Percentiles rank a stretch among this genome's conserved stretches.
phyloP scores from a whole-genome alignment of 1,284 basidiomycete genomes.

The Fomitopsis palustris region DNA sequence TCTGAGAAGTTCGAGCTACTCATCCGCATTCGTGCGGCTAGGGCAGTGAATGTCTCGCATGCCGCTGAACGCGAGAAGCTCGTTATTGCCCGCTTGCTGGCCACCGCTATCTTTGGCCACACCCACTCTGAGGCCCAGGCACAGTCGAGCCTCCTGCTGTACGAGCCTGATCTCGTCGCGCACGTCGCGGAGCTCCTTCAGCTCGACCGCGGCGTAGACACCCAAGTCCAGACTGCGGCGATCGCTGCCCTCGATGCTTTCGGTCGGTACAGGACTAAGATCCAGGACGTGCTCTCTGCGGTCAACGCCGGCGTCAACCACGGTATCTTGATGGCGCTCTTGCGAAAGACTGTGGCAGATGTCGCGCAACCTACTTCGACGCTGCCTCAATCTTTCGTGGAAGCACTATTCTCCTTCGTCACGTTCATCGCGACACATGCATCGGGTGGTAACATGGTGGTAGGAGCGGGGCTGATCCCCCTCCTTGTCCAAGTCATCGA shows the following conservation, averaged over 20 bases:
- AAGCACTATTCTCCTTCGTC: conserved; percentile 84
- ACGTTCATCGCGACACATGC: conserved; percentile 85
- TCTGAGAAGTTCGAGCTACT: conserved; percentile 89
- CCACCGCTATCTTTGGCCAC: conserved; percentile 88
- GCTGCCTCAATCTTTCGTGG: conserved; percentile 80
- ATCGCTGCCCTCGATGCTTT: conserved; percentile 89
- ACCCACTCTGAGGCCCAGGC: conserved; percentile 80
- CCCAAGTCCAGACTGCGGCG: conserved; percentile 77
- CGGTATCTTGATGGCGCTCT: conserved; percentile 86
- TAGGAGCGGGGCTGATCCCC: conserved; percentile 94
- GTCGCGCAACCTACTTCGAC: conserved; percentile 61
- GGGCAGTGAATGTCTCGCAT: conserved; percentile 57
- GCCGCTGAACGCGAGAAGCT: conserved; percentile 75
- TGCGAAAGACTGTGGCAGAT: conserved; percentile 77
- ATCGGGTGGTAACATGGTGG: conserved; percentile 87
- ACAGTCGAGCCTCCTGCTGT: conserved; percentile 83
- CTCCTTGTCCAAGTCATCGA: conserved; percentile 87
- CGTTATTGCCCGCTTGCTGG: conserved; percentile 78
- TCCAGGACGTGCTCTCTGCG: conserved; percentile 86
- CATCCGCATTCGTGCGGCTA: conserved; percentile 82
- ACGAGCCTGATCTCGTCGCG: conserved; percentile 88
- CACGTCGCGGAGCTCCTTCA: conserved; percentile 90
- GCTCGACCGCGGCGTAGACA: conserved; percentile 66
- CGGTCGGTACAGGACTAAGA: conserved; percentile 78
- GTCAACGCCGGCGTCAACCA: conserved; percentile 97